Base-by-base conservation (phyloP, 1,139 yeast species). In the Magnusiomyces suaveolens region DNA sequence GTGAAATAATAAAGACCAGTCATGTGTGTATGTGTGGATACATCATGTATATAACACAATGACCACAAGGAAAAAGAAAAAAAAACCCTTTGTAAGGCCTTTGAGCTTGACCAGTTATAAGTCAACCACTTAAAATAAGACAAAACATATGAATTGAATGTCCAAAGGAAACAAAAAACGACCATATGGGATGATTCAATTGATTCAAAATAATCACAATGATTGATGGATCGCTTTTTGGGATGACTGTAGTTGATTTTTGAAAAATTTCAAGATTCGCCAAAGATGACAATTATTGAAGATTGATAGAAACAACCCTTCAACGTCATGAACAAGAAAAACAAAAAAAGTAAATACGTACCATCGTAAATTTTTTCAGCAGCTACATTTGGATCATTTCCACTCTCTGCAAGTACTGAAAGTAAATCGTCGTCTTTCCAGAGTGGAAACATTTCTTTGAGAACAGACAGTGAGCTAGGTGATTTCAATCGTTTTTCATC, bases 311-410 rank as follows among this genome's bases (percentile, higher is more conserved):
- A n/a, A n/a, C n/a, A n/a, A n/a, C n/a, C n/a, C n/a, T n/a, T n/a
- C n/a, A n/a, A n/a, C n/a, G n/a, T n/a, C 36, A 29, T 12, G 12
- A 12, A 8, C 12, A 12, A 29, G 6, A 8, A 12, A 29, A 29
- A 29, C 6, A 29, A 8, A 29, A 29, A 29, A 6, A 29, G 12
- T 8, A 29, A 8, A 24, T 41, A 43, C 52, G 41, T 59, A 62
- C 94, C 96, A 61, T 88, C 87, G 58, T 94, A 84, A 70, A 92
- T 90, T 70, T 89, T 83, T 66, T 85, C 90, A 62, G 87, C 84
- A 61, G 92, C 88, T 52, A 80, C 77, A 66, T 86, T 95, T 61
- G 88, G 75, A 66, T 86, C 89, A 62, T 83, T 78, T 58, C 72
- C 75, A 63, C 85, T 80, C 70, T 92, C 97, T 57, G 76, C 75